These are phyloP conservation scores for Coccomyxa sp. DNA, from an alignment of 139 green algal species.

Conservation along the genomic window DNA sequence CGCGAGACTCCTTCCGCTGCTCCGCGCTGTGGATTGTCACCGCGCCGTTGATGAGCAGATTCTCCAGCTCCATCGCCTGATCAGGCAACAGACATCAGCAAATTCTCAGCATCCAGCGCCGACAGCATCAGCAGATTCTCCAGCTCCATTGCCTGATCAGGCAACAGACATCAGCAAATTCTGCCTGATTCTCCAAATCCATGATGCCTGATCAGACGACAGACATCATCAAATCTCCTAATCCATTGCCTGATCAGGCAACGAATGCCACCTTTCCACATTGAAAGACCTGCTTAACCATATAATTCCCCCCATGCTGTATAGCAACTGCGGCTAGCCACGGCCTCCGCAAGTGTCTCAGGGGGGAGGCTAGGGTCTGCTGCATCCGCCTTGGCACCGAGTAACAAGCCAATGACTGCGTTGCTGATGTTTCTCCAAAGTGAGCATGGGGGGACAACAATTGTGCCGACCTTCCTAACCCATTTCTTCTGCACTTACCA, in stretches of 20 bases:
- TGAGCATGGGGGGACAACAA: not conserved
- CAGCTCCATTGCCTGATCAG: constrained; percentile 74
- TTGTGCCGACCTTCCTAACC: not conserved
- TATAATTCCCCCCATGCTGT: too few species aligned
- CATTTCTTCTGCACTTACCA: not conserved
- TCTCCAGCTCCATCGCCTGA: constrained; percentile 90
- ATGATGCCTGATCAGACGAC: constrained; percentile 25
- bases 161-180: not conserved
- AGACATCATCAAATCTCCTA: not conserved
- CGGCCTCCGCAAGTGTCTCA: too few species aligned
- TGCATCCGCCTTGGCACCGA: not conserved
- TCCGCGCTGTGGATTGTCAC: constrained; percentile 81
- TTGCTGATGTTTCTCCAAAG: not conserved
- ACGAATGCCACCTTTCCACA: not conserved
- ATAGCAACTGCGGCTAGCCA: too few species aligned
- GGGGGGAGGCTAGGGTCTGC: not conserved
- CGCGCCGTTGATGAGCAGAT: constrained; percentile 91
- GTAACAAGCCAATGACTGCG: not conserved
- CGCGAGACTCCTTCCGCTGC: constrained; percentile 80
- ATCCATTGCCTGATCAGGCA: not conserved
- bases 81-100: not conserved
- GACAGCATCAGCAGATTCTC: constrained; percentile 99
- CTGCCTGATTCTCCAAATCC: constrained; percentile 95
- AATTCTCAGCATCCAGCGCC: too few species aligned
- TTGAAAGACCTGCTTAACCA: not conserved